phyloP scores from a whole-genome alignment of 2,329 filamentous ascomycete species.

The Ophiosphaerella korrae region DNA sequence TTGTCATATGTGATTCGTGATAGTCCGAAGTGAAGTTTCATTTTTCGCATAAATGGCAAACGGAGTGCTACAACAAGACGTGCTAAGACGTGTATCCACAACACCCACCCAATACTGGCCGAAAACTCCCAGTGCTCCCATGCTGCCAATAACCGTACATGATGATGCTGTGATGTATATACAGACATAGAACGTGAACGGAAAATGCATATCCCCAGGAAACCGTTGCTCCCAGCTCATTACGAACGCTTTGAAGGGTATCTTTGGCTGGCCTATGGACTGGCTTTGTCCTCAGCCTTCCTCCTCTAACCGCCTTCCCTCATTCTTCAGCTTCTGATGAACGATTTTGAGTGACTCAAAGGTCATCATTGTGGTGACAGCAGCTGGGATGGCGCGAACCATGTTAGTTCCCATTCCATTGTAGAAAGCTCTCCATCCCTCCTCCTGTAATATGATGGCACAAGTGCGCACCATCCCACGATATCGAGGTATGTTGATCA shows the following conservation, averaged over 20 bases:
- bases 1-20: too few species aligned
- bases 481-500: constrained; percentile 66
- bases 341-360: constrained; percentile 77
- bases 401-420: constrained; percentile 97
- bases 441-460: constrained; percentile 82
- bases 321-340: constrained; percentile 57
- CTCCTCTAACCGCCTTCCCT: constrained; percentile 48
- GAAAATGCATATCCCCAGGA: constrained; percentile 22
- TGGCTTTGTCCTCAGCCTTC: constrained; percentile 11
- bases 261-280: constrained; percentile 4
- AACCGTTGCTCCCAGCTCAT: constrained; percentile 17
- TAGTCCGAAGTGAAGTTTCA: too few species aligned
- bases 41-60: too few species aligned
- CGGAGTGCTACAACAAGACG: background rate
- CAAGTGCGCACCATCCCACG: constrained; percentile 80
- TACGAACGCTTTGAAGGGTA: constrained; percentile 23
- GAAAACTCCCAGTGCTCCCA: constrained; percentile 26
- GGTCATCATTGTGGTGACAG: constrained; percentile 96
- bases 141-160: constrained; percentile 19
- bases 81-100: background rate
- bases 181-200: constrained; percentile 23
- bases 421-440: constrained; percentile 96
- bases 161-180: constrained; percentile 30
- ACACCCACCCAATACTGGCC: constrained; percentile 6
- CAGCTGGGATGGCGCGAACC: constrained; percentile 91